Percentiles rank a stretch among this genome's conserved stretches.
Evolutionary conservation across 192 early-diverging fungal genomes (phyloP).

Genomic region (Coemansia sp.): DNA sequence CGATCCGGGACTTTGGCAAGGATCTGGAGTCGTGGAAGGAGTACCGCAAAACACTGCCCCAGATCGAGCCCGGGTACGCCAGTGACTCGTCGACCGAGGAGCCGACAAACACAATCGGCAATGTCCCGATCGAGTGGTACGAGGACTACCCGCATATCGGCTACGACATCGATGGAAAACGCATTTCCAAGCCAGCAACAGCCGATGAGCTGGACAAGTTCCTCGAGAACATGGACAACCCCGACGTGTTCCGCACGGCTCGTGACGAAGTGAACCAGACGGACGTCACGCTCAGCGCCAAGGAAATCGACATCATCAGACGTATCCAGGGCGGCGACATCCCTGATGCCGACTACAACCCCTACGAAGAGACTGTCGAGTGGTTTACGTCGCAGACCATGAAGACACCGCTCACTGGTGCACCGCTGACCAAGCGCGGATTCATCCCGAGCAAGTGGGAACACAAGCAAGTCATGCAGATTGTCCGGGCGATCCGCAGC

Average conservation of each 20-base stretch:
- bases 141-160: conserved; percentile 96
- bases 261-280: conserved; percentile 78
- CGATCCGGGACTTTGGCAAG: conserved; percentile 47
- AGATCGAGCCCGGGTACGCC: conserved; percentile 92
- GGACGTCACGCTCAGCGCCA: conserved; percentile 80
- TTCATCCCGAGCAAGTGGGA: conserved; percentile 96
- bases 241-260: conserved; percentile 85
- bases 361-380: conserved; percentile 91
- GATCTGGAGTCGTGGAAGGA: conserved; percentile 43
- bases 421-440: conserved; percentile 93
- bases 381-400: conserved; percentile 89
- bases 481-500: conserved; percentile 91
- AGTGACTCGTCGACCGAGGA: conserved; percentile 92
- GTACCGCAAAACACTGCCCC: conserved; percentile 65
- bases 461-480: conserved; percentile 93
- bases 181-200: conserved; percentile 82
- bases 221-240: conserved; percentile 88
- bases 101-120: conserved; percentile 87
- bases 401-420: conserved; percentile 78
- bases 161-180: conserved; percentile 92
- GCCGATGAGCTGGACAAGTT: conserved; percentile 94
- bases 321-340: conserved; percentile 79
- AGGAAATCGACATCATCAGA: conserved; percentile 93
- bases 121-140: conserved; percentile 97
- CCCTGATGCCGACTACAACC: conserved; percentile 83